A percentile compares a stretch with the other conserved stretches of the same genome.
Conservation (phyloP, 1,139 yeast genomes). For the Lodderomyces jiufengensis region DNA sequence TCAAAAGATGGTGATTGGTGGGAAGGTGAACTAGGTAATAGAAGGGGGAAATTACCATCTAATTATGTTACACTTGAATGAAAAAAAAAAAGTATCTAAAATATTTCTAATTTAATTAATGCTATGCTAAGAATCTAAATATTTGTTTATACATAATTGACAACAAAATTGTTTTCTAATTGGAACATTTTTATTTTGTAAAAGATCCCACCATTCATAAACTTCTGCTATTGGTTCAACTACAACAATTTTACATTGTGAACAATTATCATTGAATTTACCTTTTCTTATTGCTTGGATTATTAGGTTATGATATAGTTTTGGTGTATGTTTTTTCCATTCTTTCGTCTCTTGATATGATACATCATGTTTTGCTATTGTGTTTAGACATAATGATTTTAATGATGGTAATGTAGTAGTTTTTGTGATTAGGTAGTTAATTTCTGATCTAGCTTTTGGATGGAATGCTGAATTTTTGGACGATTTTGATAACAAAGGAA, state of each 20-base stretch:
- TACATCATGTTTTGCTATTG: slow-evolving; percentile 40
- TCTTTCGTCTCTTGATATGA: slow-evolving; percentile 41
- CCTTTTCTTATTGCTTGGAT: slow-evolving; percentile 40
- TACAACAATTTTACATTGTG: slow-evolving; percentile 31
- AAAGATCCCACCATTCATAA: slow-evolving; percentile 47
- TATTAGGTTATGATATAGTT: slow-evolving; percentile 31
- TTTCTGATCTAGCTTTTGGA: slow-evolving; percentile 21
- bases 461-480: too few relatives aligned
- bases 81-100: not conserved
- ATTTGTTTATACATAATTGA: slow-evolving; percentile 32
- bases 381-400: slow-evolving; percentile 32
- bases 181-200: slow-evolving; percentile 37
- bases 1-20: slow-evolving; percentile 53
- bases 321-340: slow-evolving; percentile 41
- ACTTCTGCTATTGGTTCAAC: slow-evolving; percentile 44
- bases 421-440: slow-evolving; percentile 16
- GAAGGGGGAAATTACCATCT: slow-evolving; percentile 51
- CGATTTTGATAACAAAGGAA: slow-evolving; percentile 12
- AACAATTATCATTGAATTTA: slow-evolving; percentile 34
- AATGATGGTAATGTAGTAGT: slow-evolving; percentile 20
- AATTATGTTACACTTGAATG: slow-evolving; percentile 40
- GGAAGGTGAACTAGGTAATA: slow-evolving; percentile 52
- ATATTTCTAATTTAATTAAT: not conserved
- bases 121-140: slow-evolving; percentile 15
- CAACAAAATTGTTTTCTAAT: slow-evolving; percentile 39